These are phyloP conservation scores for Alnus rubra DNA, from an alignment of 306 rosid species.

Conservation along the genomic window DNA sequence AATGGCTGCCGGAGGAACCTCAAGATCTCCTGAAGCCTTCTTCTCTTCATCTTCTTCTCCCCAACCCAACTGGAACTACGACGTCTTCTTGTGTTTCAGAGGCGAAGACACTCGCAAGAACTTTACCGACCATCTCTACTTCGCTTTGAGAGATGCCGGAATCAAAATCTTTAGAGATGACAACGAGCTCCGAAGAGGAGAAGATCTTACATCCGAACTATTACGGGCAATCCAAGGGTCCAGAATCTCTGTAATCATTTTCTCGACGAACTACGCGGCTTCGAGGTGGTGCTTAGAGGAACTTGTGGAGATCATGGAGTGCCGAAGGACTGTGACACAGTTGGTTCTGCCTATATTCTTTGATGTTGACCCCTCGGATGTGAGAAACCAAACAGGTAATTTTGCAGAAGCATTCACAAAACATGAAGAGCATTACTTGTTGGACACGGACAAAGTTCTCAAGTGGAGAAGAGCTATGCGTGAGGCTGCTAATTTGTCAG, in stretches of 20 bases:
- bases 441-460: not conserved
- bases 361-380: not conserved
- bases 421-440: conserved; percentile 5
- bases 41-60: not conserved
- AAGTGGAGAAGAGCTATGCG: too few species aligned
- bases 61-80: not conserved
- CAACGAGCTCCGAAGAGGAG: not conserved
- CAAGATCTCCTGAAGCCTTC: too few species aligned
- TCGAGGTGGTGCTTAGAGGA: too few species aligned
- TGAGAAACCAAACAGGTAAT: conserved; percentile 7
- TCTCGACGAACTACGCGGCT: not conserved
- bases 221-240: conserved; percentile 7
- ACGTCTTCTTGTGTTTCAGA: not conserved
- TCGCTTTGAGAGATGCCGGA: not conserved
- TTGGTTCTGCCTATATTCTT: not conserved
- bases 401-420: not conserved
- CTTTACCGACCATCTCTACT: not conserved
- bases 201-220: not conserved
- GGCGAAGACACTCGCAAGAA: too few species aligned
- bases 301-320: too few species aligned
- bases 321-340: not conserved
- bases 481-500: too few species aligned
- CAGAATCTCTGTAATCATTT: not conserved
- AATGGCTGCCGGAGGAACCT: too few species aligned
- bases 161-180: conserved; percentile 15